Conservation (phyloP, 805 yeast species). For the Candida nitratophila region DNA sequence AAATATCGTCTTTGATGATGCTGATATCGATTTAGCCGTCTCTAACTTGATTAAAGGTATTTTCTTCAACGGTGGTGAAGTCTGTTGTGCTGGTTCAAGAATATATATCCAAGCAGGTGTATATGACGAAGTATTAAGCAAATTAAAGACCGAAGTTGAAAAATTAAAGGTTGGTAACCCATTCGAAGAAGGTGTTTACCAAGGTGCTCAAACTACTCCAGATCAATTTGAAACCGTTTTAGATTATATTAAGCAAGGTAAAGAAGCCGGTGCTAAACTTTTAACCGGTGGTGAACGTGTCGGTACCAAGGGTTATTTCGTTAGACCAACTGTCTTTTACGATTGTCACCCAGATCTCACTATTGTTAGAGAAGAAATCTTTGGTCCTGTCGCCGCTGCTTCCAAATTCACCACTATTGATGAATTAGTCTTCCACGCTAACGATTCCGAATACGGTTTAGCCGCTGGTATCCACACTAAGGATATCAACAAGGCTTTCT, state of each 20-base stretch:
- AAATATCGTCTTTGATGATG: conserved; percentile 66
- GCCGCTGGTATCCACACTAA: conserved; percentile 78
- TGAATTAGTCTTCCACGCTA: conserved; percentile 60
- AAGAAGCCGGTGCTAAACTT: conserved; percentile 58
- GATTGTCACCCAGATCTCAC: conserved; percentile 57
- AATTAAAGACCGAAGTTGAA: conserved; percentile 53
- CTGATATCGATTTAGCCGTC: conserved; percentile 44
- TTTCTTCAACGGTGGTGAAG: conserved; percentile 76
- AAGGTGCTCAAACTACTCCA: conserved; percentile 75
- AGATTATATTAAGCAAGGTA: conserved; percentile 60
- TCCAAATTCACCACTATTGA: conserved; percentile 62
- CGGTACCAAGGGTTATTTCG: conserved; percentile 62
- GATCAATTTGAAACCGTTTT: conserved; percentile 64
- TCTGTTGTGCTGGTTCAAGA: conserved; percentile 80
- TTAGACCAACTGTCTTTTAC: conserved; percentile 68
- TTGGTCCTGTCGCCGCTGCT: conserved; percentile 73
- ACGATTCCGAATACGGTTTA: conserved; percentile 67
- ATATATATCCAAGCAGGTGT: conserved; percentile 66
- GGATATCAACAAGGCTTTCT: conserved; percentile 52
- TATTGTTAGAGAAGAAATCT: conserved; percentile 68
- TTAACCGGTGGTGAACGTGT: conserved; percentile 66
- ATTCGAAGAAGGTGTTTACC: conserved; percentile 57
- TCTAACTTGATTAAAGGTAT: conserved; percentile 57
- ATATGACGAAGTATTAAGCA: conserved; percentile 53
- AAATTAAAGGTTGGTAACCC: conserved; percentile 67